These are phyloP conservation scores for Melastoma candidum DNA, from an alignment of 441 rosid genomes.

Conservation along the genomic window DNA sequence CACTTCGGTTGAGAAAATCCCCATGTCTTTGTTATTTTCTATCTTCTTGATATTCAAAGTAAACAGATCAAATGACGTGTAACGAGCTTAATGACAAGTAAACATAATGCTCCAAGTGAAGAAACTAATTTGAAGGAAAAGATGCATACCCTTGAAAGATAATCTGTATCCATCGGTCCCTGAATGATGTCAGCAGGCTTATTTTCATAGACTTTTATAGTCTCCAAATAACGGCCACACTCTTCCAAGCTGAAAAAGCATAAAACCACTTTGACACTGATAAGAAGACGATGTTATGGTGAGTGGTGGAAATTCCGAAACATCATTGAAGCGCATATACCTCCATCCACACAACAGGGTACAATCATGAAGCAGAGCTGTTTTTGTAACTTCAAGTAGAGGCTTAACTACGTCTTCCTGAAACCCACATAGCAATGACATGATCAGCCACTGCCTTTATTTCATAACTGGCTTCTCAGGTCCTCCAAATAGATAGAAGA, in stretches of 20 bases:
- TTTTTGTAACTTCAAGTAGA: conserved; percentile 84
- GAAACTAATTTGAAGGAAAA: neutral
- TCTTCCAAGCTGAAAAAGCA: conserved; percentile 60
- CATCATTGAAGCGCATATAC: conserved; percentile 20
- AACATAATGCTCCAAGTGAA: neutral
- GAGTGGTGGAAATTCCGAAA: neutral
- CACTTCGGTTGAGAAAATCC: conserved; percentile 3
- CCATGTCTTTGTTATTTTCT: neutral
- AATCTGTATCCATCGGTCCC: conserved; percentile 91
- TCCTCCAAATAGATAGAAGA: neutral
- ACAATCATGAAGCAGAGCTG: conserved; percentile 87
- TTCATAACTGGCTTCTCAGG: neutral
- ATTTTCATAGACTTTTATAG: conserved; percentile 87
- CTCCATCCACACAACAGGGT: conserved; percentile 89
- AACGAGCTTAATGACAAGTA: neutral
- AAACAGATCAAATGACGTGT: neutral
- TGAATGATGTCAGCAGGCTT: conserved; percentile 95
- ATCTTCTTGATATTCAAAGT: neutral
- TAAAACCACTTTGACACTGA: conserved; percentile 7
- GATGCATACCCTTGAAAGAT: conserved; percentile 59
- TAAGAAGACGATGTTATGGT: neutral
- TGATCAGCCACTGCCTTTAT: conserved; percentile 4
- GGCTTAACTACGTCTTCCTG: conserved; percentile 91
- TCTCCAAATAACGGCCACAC: conserved; percentile 96
- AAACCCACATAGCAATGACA: conserved; percentile 18